Evolutionary conservation across 2,329 filamentous ascomycete genomes (phyloP).

Genomic region (Sporothrix euskadiensis): DNA sequence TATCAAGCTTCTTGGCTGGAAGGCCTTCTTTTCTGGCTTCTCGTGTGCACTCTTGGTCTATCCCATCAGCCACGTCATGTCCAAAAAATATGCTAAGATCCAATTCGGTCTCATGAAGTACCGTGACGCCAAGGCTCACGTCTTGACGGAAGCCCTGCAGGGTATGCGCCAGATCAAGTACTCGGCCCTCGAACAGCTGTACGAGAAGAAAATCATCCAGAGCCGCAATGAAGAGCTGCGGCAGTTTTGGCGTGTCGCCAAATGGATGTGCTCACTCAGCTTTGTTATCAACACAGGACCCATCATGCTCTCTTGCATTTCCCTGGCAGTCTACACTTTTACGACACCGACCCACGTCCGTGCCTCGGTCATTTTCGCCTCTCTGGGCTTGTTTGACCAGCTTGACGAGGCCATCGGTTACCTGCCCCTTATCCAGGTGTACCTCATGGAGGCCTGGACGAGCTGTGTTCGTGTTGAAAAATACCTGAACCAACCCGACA

Average conservation of each 20-base stretch:
- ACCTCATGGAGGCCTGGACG: constrained; percentile 42
- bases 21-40: constrained; percentile 39
- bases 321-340: constrained; percentile 40
- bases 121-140: constrained; percentile 41
- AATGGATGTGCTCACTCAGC: constrained; percentile 39
- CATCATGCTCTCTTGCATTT: constrained; percentile 40
- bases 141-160: constrained; percentile 42
- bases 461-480: constrained; percentile 41
- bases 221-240: constrained; percentile 41
- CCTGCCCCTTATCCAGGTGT: constrained; percentile 40
- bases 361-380: constrained; percentile 42
- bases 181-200: constrained; percentile 42
- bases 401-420: constrained; percentile 40
- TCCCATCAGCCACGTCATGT: constrained; percentile 38
- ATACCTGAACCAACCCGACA: constrained; percentile 40
- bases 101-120: constrained; percentile 42
- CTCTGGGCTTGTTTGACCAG: constrained; percentile 42
- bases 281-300: constrained; percentile 40
- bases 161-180: constrained; percentile 45
- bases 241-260: constrained; percentile 40
- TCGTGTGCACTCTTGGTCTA: constrained; percentile 36
- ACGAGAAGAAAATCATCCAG: constrained; percentile 41
- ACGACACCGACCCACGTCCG: constrained; percentile 39
- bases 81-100: constrained; percentile 38
- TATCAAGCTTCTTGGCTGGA: constrained; percentile 40